Conservation (phyloP, 192 early-diverging fungal genomes). For the Gaertneriomyces semiglobifer region DNA sequence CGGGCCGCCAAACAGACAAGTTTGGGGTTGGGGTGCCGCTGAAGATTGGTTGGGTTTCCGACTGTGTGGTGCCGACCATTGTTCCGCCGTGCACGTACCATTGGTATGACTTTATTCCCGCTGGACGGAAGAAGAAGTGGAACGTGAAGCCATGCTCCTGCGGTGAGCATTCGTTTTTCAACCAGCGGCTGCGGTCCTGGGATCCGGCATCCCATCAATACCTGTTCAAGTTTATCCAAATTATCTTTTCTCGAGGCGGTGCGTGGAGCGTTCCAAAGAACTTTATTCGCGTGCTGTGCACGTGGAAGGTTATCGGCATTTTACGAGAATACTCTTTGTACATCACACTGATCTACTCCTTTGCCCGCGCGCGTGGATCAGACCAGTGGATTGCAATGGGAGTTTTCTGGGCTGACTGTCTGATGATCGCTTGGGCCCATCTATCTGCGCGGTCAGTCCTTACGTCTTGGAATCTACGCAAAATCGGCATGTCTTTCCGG, state of each 20-base stretch:
- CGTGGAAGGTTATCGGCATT: neutral
- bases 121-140: slow-evolving; percentile 2
- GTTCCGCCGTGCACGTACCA: slow-evolving; percentile 20
- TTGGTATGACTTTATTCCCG: slow-evolving; percentile 24
- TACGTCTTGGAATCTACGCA: neutral
- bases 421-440: slow-evolving; percentile 1
- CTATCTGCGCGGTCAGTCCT: neutral
- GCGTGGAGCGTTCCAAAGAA: neutral
- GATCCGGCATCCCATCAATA: neutral
- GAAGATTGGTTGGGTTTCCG: slow-evolving; percentile 4
- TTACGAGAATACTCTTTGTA: neutral
- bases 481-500: neutral
- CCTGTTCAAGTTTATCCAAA: neutral
- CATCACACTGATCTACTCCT: neutral
- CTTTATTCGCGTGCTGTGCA: slow-evolving; percentile 3
- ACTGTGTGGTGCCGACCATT: slow-evolving; percentile 14
- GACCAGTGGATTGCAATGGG: neutral
- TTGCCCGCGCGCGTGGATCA: neutral
- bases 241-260: neutral
- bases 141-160: slow-evolving; percentile 14
- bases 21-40: slow-evolving; percentile 1
- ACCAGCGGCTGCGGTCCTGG: slow-evolving; percentile 19
- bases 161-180: slow-evolving; percentile 30
- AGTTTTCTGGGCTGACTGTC: slow-evolving; percentile 1
- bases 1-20: slow-evolving; percentile 5